Conservation (phyloP, 148 eudicot species). For the Persicaria tinctoria region DNA sequence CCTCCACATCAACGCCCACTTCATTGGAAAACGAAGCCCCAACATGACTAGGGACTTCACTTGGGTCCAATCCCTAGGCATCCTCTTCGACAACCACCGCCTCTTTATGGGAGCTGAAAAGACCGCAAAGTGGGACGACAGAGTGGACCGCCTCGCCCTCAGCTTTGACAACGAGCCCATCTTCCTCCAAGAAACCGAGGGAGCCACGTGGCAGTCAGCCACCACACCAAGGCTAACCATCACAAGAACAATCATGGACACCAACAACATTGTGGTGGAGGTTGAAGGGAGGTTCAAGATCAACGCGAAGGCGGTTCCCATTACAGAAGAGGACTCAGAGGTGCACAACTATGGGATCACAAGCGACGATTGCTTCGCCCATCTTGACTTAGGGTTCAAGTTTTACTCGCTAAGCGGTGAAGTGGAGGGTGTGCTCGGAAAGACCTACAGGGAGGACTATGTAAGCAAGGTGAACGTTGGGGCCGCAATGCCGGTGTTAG, state of each 20-base stretch:
- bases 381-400: slow-evolving; percentile 66
- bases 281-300: slow-evolving; percentile 60
- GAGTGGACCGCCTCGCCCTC: slow-evolving; percentile 38
- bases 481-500: slow-evolving; percentile 53
- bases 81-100: slow-evolving; percentile 45
- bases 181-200: slow-evolving; percentile 26
- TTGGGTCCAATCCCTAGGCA: slow-evolving; percentile 59
- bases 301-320: slow-evolving; percentile 54
- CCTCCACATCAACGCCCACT: slow-evolving; percentile 68
- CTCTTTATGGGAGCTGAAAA: slow-evolving; percentile 36
- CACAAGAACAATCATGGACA: slow-evolving; percentile 26
- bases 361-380: slow-evolving; percentile 72
- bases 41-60: slow-evolving; percentile 56
- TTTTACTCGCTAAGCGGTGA: slow-evolving; percentile 51
- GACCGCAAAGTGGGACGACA: slow-evolving; percentile 23
- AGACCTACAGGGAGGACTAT: slow-evolving; percentile 56
- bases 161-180: slow-evolving; percentile 32
- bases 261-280: slow-evolving; percentile 46
- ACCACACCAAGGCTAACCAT: slow-evolving; percentile 17
- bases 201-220: slow-evolving; percentile 34
- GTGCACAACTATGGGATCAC: slow-evolving; percentile 56
- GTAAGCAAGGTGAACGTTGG: slow-evolving; percentile 65
- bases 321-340: slow-evolving; percentile 45
- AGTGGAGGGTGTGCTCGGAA: slow-evolving; percentile 72
- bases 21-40: slow-evolving; percentile 46